Base-by-base conservation (phyloP, 495 filamentous ascomycete genomes). In the Penicillium verhagenii region DNA sequence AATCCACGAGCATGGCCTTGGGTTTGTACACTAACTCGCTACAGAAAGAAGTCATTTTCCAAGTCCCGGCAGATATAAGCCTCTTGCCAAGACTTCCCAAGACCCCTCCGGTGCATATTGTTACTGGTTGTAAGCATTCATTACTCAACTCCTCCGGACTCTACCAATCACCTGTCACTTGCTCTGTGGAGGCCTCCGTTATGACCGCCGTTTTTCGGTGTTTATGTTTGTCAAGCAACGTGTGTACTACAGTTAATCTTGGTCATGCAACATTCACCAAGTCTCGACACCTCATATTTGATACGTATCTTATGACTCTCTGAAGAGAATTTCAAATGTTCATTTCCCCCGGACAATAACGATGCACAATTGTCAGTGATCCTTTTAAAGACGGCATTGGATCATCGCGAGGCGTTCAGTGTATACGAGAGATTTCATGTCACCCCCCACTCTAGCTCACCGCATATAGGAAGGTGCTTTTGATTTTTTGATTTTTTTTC, bases 61-160 rank as follows among this genome's bases (percentile, higher is more conserved):
- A 51, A 38, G 10, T 44, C 51, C 26, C 44, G 46, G 53, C 51
- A 52, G 25, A 64, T 66, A 61, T 64, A 66, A 66, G 64, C 64
- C 60, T 64, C 43, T 51, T 50, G 64, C 64, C 60, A 66, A 66
- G 63, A 44, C 23, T 10, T 10, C 21, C 37, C 54, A 47, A 62
- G 60, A 53, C 47, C 48, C 35, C 28, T 52, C 46, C 51, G 47
- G 53, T 57, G 54, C 44, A 54, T 56, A 58, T 60, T 50, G 16
- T 55, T 48, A 52, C 54, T 59, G 46, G 50, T 39, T 26, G 33
- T 19, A 31, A 59, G n/a, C 18, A 50, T 50, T 11, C 23, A 31
- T 11, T 18, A 47, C 23, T 38, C n/a, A n/a, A n/a, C n/a, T 47
- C 33, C 25, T 45, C 57, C 42, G 14, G 37, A 29, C 16, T 23